Percentiles rank a stretch among this genome's conserved stretches.
Evolutionary conservation across 352 stramenopile species (phyloP).

Genomic region (Pythium myriotylum): DNA sequence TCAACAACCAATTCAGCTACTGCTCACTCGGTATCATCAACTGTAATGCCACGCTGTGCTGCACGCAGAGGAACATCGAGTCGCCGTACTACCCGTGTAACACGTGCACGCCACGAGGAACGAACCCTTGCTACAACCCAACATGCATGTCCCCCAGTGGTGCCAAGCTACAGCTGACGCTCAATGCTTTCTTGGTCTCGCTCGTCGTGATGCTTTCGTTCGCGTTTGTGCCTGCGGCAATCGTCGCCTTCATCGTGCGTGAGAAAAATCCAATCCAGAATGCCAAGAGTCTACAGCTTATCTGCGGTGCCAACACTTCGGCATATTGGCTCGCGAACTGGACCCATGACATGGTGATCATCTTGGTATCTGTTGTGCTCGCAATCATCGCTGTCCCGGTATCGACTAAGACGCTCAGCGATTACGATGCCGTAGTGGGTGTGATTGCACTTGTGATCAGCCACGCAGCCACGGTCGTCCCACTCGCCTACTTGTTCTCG

Average conservation of each 20-base stretch:
- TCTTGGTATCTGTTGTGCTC: constrained; percentile 31
- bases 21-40: constrained; percentile 50
- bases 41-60: constrained; percentile 48
- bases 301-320: constrained; percentile 38
- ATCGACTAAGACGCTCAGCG: constrained; percentile 23
- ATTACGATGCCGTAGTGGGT: constrained; percentile 36
- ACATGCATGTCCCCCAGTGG: constrained; percentile 28
- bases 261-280: constrained; percentile 57
- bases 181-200: constrained; percentile 47
- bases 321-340: constrained; percentile 50
- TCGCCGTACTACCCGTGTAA: constrained; percentile 58
- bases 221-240: constrained; percentile 44
- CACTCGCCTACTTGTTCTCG: constrained; percentile 60
- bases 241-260: constrained; percentile 49
- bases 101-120: constrained; percentile 28
- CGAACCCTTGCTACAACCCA: constrained; percentile 40
- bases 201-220: constrained; percentile 49
- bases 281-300: constrained; percentile 51
- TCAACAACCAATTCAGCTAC: constrained; percentile 36
- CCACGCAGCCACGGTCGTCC: constrained; percentile 50
- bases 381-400: constrained; percentile 33
- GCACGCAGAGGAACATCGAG: constrained; percentile 34
- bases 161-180: constrained; percentile 44
- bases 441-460: constrained; percentile 39
- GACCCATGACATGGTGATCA: constrained; percentile 42